Evolutionary conservation across 345 rosid species (phyloP), one percentile per base, ranked within the genome.

Genomic region (Acer saccharum): DNA sequence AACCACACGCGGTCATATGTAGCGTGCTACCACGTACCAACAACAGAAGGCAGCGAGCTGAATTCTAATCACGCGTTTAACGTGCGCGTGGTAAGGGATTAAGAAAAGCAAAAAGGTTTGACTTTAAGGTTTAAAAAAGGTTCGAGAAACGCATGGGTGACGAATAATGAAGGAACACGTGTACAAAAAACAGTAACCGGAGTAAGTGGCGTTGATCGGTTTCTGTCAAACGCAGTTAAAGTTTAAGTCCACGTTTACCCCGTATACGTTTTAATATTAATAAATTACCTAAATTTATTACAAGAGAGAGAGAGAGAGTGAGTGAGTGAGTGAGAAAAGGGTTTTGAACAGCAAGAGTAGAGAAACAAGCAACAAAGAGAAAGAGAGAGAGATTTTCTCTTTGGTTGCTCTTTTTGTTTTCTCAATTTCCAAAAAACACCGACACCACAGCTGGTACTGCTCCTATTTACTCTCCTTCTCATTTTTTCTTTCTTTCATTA

Each of bases 251-350:
- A 74, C 81, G 80, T 78, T 83, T 85, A 80, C 77, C 88, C 84
- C 71, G 75, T 81, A 35, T 35, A 87, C 85, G 88, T 76, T 81
- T 77, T 46, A 84, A 79, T 75, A 62, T 69, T 81, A 83, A 77
- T 88, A 83, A 83, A 85, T 84, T 71, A 29, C 81, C 77, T 6
- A 77, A 88, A 88, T 87, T 92, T 89, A 89, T 89, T 80, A 84
- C 88, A 21, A 57, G 68, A 23, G 66, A 67, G 44, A 25, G 35
- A n/a, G n/a, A 32, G 39, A 35, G 39, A 35, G 39, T 4, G 39
- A 2, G 6, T 25, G 27, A 25, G 27, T 3, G 35, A 35, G 39
- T 35, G 43, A 64, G 9, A 73, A 64, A 80, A 43, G 61, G 76
- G 44, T 79, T 43, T 78, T n/a, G 72, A 79, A 79, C 46, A 8